phyloP scores from a whole-genome alignment of 2,329 filamentous ascomycete species.

The Diaporthe helianthi region DNA sequence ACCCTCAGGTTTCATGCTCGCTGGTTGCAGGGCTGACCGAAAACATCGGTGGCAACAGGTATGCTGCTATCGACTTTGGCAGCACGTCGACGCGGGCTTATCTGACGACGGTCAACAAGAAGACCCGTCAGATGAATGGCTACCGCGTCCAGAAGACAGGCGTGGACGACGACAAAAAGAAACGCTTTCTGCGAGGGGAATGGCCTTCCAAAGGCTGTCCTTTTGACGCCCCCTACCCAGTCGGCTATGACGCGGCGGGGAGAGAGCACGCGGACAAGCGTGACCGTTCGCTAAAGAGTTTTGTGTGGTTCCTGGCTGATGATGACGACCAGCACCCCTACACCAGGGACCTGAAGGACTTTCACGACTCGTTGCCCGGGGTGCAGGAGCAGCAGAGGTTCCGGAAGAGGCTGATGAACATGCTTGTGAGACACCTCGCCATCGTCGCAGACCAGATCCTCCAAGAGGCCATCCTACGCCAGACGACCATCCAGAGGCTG shows the following conservation, averaged over 20 bases:
- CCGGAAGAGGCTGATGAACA: not conserved
- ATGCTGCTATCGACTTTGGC: not conserved
- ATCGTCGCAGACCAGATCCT: not conserved
- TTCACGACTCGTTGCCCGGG: not conserved
- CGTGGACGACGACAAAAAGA: not conserved
- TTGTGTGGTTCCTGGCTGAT: slow-evolving; percentile 5
- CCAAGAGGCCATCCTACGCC: not conserved
- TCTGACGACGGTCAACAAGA: not conserved
- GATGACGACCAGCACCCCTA: not conserved
- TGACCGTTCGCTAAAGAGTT: slow-evolving; percentile 5
- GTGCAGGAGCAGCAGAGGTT: not conserved
- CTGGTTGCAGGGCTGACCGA: not conserved
- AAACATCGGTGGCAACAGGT: not conserved
- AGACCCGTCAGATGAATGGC: not conserved
- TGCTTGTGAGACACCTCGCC: not conserved
- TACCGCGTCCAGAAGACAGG: not conserved
- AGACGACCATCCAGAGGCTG: not conserved
- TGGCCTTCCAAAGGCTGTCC: slow-evolving; percentile 4
- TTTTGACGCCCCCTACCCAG: not conserved
- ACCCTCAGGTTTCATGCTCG: too few species aligned
- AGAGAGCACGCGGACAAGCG: not conserved
- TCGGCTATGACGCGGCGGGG: not conserved
- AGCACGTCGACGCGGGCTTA: not conserved
- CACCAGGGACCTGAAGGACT: not conserved
- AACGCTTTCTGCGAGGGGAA: not conserved